Conservation (phyloP, 805 yeast species). For the Kuraishia cidri region DNA sequence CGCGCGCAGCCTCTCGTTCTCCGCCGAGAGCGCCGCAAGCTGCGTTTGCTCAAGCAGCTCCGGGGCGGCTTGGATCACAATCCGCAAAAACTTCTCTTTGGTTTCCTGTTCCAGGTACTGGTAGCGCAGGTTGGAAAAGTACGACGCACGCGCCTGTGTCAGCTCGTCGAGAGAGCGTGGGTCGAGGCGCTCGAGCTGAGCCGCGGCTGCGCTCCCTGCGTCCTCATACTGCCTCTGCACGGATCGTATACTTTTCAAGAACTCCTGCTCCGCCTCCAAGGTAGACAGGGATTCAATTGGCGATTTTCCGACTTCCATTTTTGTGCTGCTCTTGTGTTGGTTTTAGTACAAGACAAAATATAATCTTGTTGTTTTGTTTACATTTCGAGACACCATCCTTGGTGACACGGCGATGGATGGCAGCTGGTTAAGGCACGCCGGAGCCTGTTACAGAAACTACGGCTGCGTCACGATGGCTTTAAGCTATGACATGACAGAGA, state of each 20-base stretch:
- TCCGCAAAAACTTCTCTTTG: constrained; percentile 54
- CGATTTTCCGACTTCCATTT: too few species aligned
- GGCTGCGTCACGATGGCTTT: too few species aligned
- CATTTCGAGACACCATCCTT: too few species aligned
- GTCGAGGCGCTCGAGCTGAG: not conserved
- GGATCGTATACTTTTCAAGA: not conserved
- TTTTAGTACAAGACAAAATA: too few species aligned
- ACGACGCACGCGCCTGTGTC: constrained; percentile 10
- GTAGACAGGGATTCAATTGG: too few species aligned
- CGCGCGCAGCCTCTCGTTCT: not conserved
- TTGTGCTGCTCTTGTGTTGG: too few species aligned
- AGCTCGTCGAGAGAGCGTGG: not conserved
- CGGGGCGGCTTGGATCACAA: constrained; percentile 27
- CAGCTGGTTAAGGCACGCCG: too few species aligned
- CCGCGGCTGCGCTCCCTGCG: not conserved
- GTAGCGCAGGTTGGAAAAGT: constrained; percentile 48
- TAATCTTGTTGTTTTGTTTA: too few species aligned
- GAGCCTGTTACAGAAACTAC: too few species aligned
- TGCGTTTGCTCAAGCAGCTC: not conserved
- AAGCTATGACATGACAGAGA: too few species aligned
- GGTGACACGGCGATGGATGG: too few species aligned
- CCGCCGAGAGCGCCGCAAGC: constrained; percentile 1
- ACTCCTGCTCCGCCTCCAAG: too few species aligned
- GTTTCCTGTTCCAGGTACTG: constrained; percentile 67
- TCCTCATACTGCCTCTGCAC: not conserved